Base-by-base conservation (phyloP, 805 yeast genomes). In the Myxozyma vanderwaltii region DNA sequence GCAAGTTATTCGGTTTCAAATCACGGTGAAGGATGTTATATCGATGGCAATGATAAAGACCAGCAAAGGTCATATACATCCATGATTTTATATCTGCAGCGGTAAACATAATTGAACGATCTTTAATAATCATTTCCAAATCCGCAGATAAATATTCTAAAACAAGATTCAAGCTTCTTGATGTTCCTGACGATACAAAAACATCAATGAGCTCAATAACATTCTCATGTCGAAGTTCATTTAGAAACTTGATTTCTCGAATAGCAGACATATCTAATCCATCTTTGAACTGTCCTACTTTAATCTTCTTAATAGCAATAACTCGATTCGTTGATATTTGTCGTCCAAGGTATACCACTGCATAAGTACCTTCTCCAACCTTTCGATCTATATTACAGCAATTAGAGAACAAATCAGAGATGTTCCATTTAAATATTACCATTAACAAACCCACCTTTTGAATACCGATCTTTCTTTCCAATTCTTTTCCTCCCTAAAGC, bases 281-380 rank as follows among this genome's bases (percentile, higher is more conserved):
- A 75, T 94, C 98, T 72, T 91, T 90, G 77, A 91, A 91, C 60
- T 88, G 86, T 1, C 96, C 95, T 0, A 96, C 87, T 69, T 94
- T 94, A 79, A 94, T 94, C 77, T 91, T 97, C 71, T 94, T 94
- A 61, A 95, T 86, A 65, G 99, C 99, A 35, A 94, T 86, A 52
- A 79, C 78, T 54, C 91, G 74, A 4, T 72, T 75, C 29, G 83
- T 80, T 50, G 75, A 77, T 12, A 77, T 47, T 41, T 67, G 69
- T 17, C 41, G 53, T 19, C 70, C 71, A 2, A 68, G 50, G 69
- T 86, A 90, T 4, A 94, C 99, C 56, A 91, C 96, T 48, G 99
- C 99, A 76, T 92, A 94, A 0, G 99, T 94, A 74, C 99, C 99
- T 75, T 94, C 99, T 70, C 99, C 99, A 29, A 94, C 97, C 71